phyloP scores from a whole-genome alignment of 1,284 basidiomycete genomes.

The Xanthoconium separans region DNA sequence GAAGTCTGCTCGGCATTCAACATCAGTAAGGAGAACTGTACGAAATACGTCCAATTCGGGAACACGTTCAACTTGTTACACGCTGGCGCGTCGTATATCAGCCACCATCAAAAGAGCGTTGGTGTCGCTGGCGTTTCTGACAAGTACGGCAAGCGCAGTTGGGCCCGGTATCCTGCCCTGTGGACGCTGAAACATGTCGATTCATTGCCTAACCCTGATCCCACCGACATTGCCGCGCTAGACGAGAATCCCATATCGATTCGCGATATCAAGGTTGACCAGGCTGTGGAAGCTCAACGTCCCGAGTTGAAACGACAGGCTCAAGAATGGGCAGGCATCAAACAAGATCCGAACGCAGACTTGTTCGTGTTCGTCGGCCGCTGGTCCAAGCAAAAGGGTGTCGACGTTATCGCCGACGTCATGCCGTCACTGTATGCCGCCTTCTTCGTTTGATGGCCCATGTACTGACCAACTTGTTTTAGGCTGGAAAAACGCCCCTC shows the following conservation, averaged over 20 bases:
- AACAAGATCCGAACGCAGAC: conserved; percentile 85
- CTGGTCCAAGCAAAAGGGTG: conserved; percentile 96
- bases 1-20: conserved; percentile 96
- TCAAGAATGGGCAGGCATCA: conserved; percentile 91
- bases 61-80: conserved; percentile 95
- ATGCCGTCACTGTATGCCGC: conserved; percentile 79
- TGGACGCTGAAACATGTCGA: conserved; percentile 95
- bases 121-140: conserved; percentile 95
- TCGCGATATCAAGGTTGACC: conserved; percentile 75
- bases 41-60: conserved; percentile 94
- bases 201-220: conserved; percentile 90
- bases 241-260: conserved; percentile 76
- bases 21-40: conserved; percentile 91
- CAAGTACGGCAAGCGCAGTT: conserved; percentile 93
- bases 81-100: conserved; percentile 89
- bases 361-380: conserved; percentile 94
- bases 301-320: conserved; percentile 88
- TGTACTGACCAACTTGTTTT: conserved; percentile 4
- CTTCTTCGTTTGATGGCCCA: neutral
- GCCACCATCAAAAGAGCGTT: conserved; percentile 85
- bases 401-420: conserved; percentile 91
- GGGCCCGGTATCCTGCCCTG: conserved; percentile 91
- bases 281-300: conserved; percentile 81
- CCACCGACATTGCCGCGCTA: conserved; percentile 88
- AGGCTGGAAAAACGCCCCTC: conserved; percentile 83